These are phyloP conservation scores for Auriscalpium microsporum DNA, from an alignment of 768 basidiomycete species.

Conservation along the genomic window DNA sequence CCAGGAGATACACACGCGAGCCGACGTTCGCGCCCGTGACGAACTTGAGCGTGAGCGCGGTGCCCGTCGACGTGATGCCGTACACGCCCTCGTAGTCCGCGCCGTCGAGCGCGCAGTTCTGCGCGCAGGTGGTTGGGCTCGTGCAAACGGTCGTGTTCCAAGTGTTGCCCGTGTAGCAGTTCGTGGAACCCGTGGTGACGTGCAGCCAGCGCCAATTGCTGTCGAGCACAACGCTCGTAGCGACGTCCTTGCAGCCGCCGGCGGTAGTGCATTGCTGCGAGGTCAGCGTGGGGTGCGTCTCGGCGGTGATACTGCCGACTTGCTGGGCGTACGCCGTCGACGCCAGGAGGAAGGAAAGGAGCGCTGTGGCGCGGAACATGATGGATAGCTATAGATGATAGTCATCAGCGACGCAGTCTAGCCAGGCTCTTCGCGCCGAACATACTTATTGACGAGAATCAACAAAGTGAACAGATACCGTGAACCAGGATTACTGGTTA, in stretches of 20 bases:
- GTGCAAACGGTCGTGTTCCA: slow-evolving; percentile 48
- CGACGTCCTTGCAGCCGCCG: slow-evolving; percentile 32
- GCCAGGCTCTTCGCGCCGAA: too few relatives aligned
- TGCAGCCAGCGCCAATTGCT: slow-evolving; percentile 41
- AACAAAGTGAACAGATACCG: too few relatives aligned
- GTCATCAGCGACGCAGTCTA: background rate
- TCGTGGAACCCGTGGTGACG: slow-evolving; percentile 27
- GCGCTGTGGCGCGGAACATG: slow-evolving; percentile 25
- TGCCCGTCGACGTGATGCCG: slow-evolving; percentile 21
- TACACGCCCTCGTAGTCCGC: slow-evolving; percentile 27
- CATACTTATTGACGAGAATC: too few relatives aligned
- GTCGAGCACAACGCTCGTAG: slow-evolving; percentile 37
- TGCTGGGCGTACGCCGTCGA: slow-evolving; percentile 43
- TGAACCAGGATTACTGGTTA: too few relatives aligned
- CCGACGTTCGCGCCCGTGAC: slow-evolving; percentile 27
- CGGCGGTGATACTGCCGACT: slow-evolving; percentile 38
- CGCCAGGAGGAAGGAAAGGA: slow-evolving; percentile 21
- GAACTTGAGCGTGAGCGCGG: slow-evolving; percentile 25
- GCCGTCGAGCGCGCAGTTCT: slow-evolving; percentile 26
- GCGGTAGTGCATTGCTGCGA: slow-evolving; percentile 38
- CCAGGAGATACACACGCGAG: slow-evolving; percentile 42
- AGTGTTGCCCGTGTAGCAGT: slow-evolving; percentile 47
- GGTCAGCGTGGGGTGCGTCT: slow-evolving; percentile 40
- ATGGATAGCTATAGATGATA: background rate
- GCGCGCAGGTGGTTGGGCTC: slow-evolving; percentile 37